Base-by-base conservation (phyloP, 371 early-diverging fungal genomes). In the Chytridium lagenaria region DNA sequence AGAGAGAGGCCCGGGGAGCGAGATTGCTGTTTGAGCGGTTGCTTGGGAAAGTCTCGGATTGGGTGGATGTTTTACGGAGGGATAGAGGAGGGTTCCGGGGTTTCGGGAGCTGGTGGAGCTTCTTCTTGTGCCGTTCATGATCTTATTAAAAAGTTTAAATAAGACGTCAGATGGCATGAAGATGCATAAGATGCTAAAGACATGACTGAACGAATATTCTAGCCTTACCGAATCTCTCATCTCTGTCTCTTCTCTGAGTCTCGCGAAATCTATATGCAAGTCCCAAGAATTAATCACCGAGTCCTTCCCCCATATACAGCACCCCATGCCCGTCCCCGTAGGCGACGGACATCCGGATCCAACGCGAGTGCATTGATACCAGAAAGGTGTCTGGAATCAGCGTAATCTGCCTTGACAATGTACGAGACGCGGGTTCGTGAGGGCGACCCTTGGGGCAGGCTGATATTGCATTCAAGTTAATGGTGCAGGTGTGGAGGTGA, bases 221-320 rank as follows among this genome's bases (percentile, higher is more conserved):
- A 61, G 12, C 16, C 36, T 26, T 16, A 40, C 66, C 44, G 36
- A 37, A 34, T 70, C 71, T 26, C 61, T 22, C 0, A 37, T 12
- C 33, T 70, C 71, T 34, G 44, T 23, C 50, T 61, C 71, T 38
- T 72, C 72, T 15, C 72, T 12, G 30, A 72, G 30, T n/a, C 51
- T 22, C 44, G 57, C 52, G 50, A 69, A 57, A 69, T 78, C 78
- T 36, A 92, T 74, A 68, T 90, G 85, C 40, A 94, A 81, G 73
- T 93, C 88, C 98, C 98, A 97, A 1, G 92, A 86, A 28, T 93
- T 92, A 33, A 96, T 90, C 36, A 91, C 84, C 70, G 95, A 93
- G 81, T 97, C 98, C 67, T 96, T 85, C 95, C 44, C 91, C 98
- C 22, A 95, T 90, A 79, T 94, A 95, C 31, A 97, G 87, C 33